A percentile compares a stretch with the other conserved stretches of the same genome.
Evolutionary conservation across 352 stramenopile genomes (phyloP).

Genomic region (Globisporangium polare): DNA sequence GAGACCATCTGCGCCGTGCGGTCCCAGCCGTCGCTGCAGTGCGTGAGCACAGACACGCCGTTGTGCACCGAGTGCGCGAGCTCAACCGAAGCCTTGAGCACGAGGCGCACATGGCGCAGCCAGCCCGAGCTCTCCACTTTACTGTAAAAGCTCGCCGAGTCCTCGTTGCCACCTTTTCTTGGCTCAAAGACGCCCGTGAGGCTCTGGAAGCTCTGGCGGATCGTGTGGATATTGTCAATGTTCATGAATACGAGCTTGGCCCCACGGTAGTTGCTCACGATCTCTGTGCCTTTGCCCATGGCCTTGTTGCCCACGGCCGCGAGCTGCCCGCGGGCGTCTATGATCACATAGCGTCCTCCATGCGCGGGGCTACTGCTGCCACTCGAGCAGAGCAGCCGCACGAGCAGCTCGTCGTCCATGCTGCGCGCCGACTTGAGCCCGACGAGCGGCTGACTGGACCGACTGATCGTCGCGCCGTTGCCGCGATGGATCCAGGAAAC

Average conservation of each 20-base stretch:
- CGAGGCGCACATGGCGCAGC: conserved; percentile 91
- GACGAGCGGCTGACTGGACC: conserved; percentile 76
- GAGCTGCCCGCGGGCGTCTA: conserved; percentile 83
- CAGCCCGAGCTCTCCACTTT: conserved; percentile 94
- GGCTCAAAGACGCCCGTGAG: conserved; percentile 82
- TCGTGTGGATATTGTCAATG: conserved; percentile 98
- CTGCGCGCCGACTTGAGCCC: conserved; percentile 76
- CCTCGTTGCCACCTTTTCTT: conserved; percentile 68
- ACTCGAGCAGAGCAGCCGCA: conserved; percentile 58
- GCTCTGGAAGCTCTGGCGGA: conserved; percentile 92
- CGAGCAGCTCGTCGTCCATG: conserved; percentile 73
- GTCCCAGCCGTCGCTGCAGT: conserved; percentile 99
- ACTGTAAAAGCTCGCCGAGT: conserved; percentile 84
- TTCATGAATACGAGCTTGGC: conserved; percentile 96
- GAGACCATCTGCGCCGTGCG: conserved; percentile 96
- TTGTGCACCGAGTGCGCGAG: conserved; percentile 93
- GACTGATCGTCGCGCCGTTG: conserved; percentile 77
- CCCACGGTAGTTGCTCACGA: conserved; percentile 93
- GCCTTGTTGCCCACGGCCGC: conserved; percentile 85
- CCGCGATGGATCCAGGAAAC: conserved; percentile 70
- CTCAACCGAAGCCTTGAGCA: conserved; percentile 92
- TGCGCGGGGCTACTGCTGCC: conserved; percentile 32
- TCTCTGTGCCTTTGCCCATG: conserved; percentile 95
- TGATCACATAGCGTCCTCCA: conserved; percentile 71
- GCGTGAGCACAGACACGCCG: conserved; percentile 93